Base-by-base conservation (phyloP, 495 filamentous ascomycete genomes). In the Apiosordaria backusii region DNA sequence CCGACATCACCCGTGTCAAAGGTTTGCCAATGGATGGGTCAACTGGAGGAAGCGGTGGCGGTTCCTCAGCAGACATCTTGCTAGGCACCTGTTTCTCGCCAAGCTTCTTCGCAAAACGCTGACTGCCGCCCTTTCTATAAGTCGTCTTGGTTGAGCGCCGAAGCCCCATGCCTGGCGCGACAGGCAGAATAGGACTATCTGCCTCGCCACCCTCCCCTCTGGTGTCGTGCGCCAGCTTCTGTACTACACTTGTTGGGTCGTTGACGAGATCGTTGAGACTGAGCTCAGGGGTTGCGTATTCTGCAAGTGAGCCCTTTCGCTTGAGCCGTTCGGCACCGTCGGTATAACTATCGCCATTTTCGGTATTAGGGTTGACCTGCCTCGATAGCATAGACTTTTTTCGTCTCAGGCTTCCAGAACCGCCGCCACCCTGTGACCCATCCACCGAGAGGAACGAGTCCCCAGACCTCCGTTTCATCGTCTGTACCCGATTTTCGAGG, bases 321-420 rank as follows among this genome's bases (percentile, higher is more conserved):
- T 92, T 90, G 52, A 97, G 77, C 67, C 87, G 84, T 58, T 98
- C 95, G 0, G 94, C 92, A 19, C 95, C 95, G 79, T 99, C 93
- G 63, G 86, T 81, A 74, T 95, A 97, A 52, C 85, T 84, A 25
- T 86, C 83, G 16, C 83, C 85, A 61, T 77, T 76, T 3, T 89
- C 90, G 4, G 84, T 83, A 4, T 83, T 82, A 67, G 84, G 89
- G 68, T 97, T 90, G 62, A 99, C 90, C 76, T 97, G 93, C 68
- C 87, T 87, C 5, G 93, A 97, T 13, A 99, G 81, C 93, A 97
- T 97, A 0, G 94, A 97, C 75, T 93, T 93, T 78, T 97, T 97
- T 71, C 95, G 87, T 68, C 88, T 83, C 63, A 98, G 76, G 52
- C 90, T 82, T 21, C 84, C 81, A 3, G 90, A 89, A 53, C 84